Evolutionary conservation across 768 basidiomycete genomes (phyloP).

Genomic region (Sistotremastrum niveocremeum): DNA sequence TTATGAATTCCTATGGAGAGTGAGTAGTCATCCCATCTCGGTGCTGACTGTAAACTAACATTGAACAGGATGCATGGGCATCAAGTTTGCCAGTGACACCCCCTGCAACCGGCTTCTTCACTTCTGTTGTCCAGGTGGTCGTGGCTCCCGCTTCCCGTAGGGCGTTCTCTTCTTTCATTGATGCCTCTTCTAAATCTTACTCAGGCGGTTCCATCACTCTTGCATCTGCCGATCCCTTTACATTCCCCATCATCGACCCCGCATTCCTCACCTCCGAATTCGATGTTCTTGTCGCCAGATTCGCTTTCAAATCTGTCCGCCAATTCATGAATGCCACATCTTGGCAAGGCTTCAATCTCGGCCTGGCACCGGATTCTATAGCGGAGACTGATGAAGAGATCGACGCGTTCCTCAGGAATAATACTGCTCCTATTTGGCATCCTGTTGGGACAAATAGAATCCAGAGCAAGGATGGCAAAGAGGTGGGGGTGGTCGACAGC

Average conservation of each 20-base stretch:
- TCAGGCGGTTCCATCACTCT: slow-evolving; percentile 16
- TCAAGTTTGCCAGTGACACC: slow-evolving; percentile 1
- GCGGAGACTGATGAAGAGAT: slow-evolving; percentile 8
- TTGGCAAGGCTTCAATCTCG: slow-evolving; percentile 6
- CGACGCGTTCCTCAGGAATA: slow-evolving; percentile 8
- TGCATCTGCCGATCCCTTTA: slow-evolving; percentile 12
- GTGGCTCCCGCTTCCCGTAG: slow-evolving; percentile 13
- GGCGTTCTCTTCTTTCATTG: background rate
- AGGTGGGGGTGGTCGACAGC: slow-evolving; percentile 29
- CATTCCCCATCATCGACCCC: slow-evolving; percentile 15
- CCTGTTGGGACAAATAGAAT: slow-evolving; percentile 27
- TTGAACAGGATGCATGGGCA: background rate
- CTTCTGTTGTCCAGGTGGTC: slow-evolving; percentile 6
- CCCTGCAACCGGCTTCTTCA: slow-evolving; percentile 10
- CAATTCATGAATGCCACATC: slow-evolving; percentile 1
- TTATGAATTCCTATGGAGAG: slow-evolving; percentile 5
- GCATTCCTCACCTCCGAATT: slow-evolving; percentile 11
- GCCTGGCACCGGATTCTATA: background rate
- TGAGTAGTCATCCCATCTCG: background rate
- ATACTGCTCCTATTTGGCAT: slow-evolving; percentile 13
- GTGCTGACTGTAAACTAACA: slow-evolving; percentile 1
- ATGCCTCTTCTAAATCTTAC: slow-evolving; percentile 3
- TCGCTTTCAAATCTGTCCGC: slow-evolving; percentile 3
- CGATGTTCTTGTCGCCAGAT: slow-evolving; percentile 17
- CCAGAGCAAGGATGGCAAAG: slow-evolving; percentile 17